Evolutionary conservation across 2,329 filamentous ascomycete genomes (phyloP).

Genomic region (Tolypocladium endophyticum): DNA sequence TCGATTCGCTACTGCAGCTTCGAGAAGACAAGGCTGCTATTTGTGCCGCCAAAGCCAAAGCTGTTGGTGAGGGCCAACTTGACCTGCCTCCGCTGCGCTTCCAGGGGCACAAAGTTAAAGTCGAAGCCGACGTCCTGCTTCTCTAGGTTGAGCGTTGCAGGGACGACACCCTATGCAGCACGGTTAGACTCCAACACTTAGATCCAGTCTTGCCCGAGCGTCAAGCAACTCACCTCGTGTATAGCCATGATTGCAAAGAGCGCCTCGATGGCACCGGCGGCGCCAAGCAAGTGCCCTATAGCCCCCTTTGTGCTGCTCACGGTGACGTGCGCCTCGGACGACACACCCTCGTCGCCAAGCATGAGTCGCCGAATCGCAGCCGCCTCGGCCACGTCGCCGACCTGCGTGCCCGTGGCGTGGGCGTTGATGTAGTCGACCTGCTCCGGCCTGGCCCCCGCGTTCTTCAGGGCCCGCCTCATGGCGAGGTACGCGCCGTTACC

Average conservation of each 20-base stretch:
- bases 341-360: conserved; percentile 58
- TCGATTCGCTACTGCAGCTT: conserved; percentile 6
- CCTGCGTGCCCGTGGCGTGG: conserved; percentile 77
- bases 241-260: conserved; percentile 76
- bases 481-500: conserved; percentile 72
- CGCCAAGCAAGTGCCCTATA: conserved; percentile 82
- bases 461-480: conserved; percentile 73
- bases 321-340: conserved; percentile 54
- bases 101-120: conserved; percentile 76
- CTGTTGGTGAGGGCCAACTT: conserved; percentile 81
- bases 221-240: conserved; percentile 50
- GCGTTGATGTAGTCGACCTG: conserved; percentile 89
- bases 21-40: conserved; percentile 76
- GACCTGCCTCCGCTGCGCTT: conserved; percentile 60
- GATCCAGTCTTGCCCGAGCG: neutral
- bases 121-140: conserved; percentile 54
- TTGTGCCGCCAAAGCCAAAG: conserved; percentile 96
- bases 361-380: conserved; percentile 69
- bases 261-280: conserved; percentile 82
- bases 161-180: conserved; percentile 58
- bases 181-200: conserved; percentile 9
- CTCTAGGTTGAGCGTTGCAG: conserved; percentile 77
- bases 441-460: conserved; percentile 57
- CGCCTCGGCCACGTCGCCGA: conserved; percentile 86
- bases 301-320: conserved; percentile 93